A percentile compares a stretch with the other conserved stretches of the same genome.
Evolutionary conservation across 2,329 filamentous ascomycete genomes (phyloP).

Genomic region (Fusarium denticulatum): DNA sequence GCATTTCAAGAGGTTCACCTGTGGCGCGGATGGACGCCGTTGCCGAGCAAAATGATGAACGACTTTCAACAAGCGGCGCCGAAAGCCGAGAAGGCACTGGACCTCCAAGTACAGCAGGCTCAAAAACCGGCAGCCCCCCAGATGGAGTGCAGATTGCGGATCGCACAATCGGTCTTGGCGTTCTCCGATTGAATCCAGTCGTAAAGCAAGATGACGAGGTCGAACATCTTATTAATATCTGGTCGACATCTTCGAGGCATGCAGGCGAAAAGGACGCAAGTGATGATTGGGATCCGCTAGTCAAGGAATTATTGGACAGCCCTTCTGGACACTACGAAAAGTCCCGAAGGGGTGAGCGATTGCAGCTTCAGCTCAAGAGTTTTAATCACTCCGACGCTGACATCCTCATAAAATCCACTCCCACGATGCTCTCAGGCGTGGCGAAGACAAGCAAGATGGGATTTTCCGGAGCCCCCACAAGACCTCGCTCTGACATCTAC

Average conservation of each 20-base stretch:
- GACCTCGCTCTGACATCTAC: conserved; percentile 93
- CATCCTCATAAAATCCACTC: conserved; percentile 82
- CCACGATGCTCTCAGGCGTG: conserved; percentile 85
- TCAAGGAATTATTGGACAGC: conserved; percentile 78
- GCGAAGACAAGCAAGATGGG: conserved; percentile 87
- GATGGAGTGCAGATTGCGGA: conserved; percentile 47
- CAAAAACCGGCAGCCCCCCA: conserved; percentile 46
- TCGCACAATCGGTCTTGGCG: conserved; percentile 79
- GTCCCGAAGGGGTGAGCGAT: conserved; percentile 75
- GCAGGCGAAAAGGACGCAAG: conserved; percentile 66
- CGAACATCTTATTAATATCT: conserved; percentile 81
- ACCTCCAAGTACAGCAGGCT: conserved; percentile 68
- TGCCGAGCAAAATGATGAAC: conserved; percentile 60
- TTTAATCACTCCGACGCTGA: conserved; percentile 85
- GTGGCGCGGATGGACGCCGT: conserved; percentile 64
- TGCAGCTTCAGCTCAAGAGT: conserved; percentile 81
- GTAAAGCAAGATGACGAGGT: conserved; percentile 77
- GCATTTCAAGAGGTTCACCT: conserved; percentile 62
- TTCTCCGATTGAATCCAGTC: conserved; percentile 78
- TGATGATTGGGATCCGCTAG: conserved; percentile 77
- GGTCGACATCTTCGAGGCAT: conserved; percentile 70
- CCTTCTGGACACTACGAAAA: conserved; percentile 78
- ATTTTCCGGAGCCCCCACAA: conserved; percentile 90
- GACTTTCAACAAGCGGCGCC: conserved; percentile 48
- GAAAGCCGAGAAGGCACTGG: conserved; percentile 57